These are phyloP conservation scores for Earliella scabrosa DNA, from an alignment of 1,284 basidiomycete genomes.

Conservation along the genomic window DNA sequence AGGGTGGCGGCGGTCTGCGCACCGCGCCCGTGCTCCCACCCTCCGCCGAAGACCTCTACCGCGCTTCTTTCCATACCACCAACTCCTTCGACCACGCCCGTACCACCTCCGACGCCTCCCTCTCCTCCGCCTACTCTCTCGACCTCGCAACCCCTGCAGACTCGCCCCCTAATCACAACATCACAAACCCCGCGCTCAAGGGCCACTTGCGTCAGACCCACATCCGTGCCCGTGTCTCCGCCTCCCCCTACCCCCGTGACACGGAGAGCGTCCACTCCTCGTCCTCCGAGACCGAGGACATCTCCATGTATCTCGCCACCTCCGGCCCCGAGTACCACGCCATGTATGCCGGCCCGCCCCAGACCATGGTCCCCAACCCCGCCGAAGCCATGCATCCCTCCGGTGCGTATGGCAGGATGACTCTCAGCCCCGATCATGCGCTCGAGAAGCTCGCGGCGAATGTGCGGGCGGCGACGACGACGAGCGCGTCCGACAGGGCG, in stretches of 20 bases:
- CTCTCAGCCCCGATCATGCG: constrained; percentile 72
- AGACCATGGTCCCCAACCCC: constrained; percentile 44
- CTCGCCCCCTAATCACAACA: constrained; percentile 73
- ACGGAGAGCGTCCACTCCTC: constrained; percentile 84
- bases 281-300: constrained; percentile 83
- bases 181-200: constrained; percentile 72
- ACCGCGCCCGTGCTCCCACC: constrained; percentile 54
- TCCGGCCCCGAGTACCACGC: constrained; percentile 56
- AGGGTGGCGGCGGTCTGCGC: constrained; percentile 54
- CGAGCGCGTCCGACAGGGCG: constrained; percentile 84
- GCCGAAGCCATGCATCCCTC: constrained; percentile 64
- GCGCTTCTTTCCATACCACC: constrained; percentile 52
- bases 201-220: constrained; percentile 73
- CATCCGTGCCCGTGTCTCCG: constrained; percentile 74
- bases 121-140: constrained; percentile 48
- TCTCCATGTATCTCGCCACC: constrained; percentile 71
- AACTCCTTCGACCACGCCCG: constrained; percentile 39
- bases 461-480: constrained; percentile 85
- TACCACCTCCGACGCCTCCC: constrained; percentile 40
- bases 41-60: constrained; percentile 68
- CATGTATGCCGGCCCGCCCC: constrained; percentile 53
- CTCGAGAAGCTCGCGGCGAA: constrained; percentile 86
- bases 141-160: constrained; percentile 55
- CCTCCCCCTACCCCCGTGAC: constrained; percentile 82
- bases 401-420: constrained; percentile 75